Percentiles rank a stretch among this genome's conserved stretches.
These are phyloP conservation scores for Phytophthora tubulina DNA, from an alignment of 352 stramenopile genomes.

Conservation along the genomic window DNA sequence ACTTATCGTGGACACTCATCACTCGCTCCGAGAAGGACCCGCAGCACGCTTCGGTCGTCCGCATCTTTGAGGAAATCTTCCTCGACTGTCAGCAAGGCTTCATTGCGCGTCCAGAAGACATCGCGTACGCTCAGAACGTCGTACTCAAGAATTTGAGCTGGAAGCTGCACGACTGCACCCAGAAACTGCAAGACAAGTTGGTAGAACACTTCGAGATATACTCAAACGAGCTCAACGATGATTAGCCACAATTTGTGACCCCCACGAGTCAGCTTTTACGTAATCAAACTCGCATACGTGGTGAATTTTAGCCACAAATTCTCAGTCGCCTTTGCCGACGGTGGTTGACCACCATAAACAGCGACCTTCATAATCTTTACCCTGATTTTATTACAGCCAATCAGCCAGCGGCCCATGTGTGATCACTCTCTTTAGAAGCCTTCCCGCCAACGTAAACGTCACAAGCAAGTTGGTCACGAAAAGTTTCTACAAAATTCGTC, in stretches of 20 bases:
- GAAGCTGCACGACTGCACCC: slow-evolving; percentile 21
- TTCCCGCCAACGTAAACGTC: too few species aligned
- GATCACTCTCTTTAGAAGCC: too few species aligned
- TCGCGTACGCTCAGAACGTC: slow-evolving; percentile 24
- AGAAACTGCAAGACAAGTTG: slow-evolving; percentile 18
- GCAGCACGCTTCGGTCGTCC: slow-evolving; percentile 20
- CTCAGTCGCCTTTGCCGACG: not conserved
- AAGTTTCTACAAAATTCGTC: too few species aligned
- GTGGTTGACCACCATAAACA: slow-evolving; percentile 1
- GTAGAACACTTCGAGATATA: not conserved
- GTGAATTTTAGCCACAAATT: too few species aligned
- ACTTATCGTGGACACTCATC: slow-evolving; percentile 28
- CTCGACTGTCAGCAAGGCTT: slow-evolving; percentile 15
- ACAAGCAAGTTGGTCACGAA: too few species aligned
- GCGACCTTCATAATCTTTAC: slow-evolving; percentile 8
- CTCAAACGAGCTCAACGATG: too few species aligned
- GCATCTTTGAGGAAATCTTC: slow-evolving; percentile 34
- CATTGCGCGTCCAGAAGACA: slow-evolving; percentile 16
- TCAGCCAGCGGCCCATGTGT: not conserved
- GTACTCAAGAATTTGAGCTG: slow-evolving; percentile 23
- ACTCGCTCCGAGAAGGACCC: slow-evolving; percentile 26
- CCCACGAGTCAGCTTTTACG: too few species aligned
- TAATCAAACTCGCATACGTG: too few species aligned
- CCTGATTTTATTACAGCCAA: not conserved
- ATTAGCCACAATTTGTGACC: too few species aligned